Percentiles rank a stretch among this genome's conserved stretches.
Evolutionary conservation across 768 basidiomycete genomes (phyloP).

Genomic region (Boletus vinaceobasis): DNA sequence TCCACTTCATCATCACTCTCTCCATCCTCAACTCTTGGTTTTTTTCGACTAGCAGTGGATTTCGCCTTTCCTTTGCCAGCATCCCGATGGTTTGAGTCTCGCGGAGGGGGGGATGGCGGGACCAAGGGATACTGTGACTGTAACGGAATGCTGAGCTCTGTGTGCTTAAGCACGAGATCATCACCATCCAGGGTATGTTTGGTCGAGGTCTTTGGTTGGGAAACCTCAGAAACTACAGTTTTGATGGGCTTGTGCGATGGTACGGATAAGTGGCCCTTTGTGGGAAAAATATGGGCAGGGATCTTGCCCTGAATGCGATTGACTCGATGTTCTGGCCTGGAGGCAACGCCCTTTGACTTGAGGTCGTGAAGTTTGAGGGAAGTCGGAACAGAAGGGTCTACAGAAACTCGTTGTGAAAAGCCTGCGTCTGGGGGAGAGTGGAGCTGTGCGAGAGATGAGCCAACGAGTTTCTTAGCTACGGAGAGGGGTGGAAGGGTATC

Average conservation of each 20-base stretch:
- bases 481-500: constrained; percentile 35
- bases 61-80: constrained; percentile 41
- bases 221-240: neutral
- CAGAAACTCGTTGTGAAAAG: neutral
- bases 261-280: constrained; percentile 1
- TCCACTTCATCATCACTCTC: constrained; percentile 27
- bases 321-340: neutral
- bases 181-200: constrained; percentile 44
- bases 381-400: neutral
- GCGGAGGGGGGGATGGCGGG: constrained; percentile 68
- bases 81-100: constrained; percentile 28
- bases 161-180: constrained; percentile 15
- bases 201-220: constrained; percentile 28
- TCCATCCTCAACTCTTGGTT: constrained; percentile 40
- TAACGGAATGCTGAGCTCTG: neutral
- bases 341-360: constrained; percentile 1
- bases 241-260: neutral
- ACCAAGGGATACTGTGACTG: constrained; percentile 39
- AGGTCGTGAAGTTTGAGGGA: neutral
- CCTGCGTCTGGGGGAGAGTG: neutral
- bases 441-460: neutral
- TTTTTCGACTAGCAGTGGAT: constrained; percentile 43
- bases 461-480: constrained; percentile 15
- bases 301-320: constrained; percentile 3
- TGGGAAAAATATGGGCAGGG: constrained; percentile 9